Base-by-base conservation (phyloP, 176 grass and related monocot species). In the Musa itinerans region DNA sequence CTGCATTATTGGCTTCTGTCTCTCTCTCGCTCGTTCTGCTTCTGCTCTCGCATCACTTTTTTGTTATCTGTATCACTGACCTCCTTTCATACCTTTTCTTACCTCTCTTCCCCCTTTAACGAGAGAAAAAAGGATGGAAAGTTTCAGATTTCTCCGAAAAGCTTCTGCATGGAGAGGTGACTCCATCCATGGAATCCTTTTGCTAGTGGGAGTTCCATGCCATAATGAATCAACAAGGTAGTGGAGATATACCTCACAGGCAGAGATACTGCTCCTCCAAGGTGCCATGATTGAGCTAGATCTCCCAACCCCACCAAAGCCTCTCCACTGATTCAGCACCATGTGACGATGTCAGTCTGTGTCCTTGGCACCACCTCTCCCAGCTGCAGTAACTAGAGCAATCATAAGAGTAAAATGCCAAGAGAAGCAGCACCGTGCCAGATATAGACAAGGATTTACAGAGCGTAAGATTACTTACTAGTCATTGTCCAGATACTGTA, bases 371-470 rank as follows among this genome's bases (percentile, higher is more conserved):
- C 77, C 64, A 11, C 6, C 23, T 34, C 11, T 58, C 53, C 10
- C 13, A 56, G 24, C 65, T 50, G 7, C 53, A 71, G 27, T 57
- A 43, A 43, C 34, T 22, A 16, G 53, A 54, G 34, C 76, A 79
- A 78, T 78, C 69, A 78, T 78, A 66, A 86, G 78, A 76, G 71
- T 63, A 69, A 29, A 83, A 81, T 63, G 76, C 59, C 48, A 54
- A 78, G 53, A 58, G 19, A 34, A 59, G 22, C 70, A 58, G 26
- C 5, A 54, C 11, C 50, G 12, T 22, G 29, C 52, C 61, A 17
- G 8, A 54, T 76, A 52, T 62, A 15, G 20, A 26, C 43, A 52
- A 29, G 8, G 48, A 34, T 2, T 34, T 53, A 65, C 20, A 70
- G 48, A 17, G 43, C 15, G 43, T 80, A 70, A 34, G 34, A 34